Conservation (phyloP, 2,329 filamentous ascomycete species). For the Sclerotinia sclerotiorum region DNA sequence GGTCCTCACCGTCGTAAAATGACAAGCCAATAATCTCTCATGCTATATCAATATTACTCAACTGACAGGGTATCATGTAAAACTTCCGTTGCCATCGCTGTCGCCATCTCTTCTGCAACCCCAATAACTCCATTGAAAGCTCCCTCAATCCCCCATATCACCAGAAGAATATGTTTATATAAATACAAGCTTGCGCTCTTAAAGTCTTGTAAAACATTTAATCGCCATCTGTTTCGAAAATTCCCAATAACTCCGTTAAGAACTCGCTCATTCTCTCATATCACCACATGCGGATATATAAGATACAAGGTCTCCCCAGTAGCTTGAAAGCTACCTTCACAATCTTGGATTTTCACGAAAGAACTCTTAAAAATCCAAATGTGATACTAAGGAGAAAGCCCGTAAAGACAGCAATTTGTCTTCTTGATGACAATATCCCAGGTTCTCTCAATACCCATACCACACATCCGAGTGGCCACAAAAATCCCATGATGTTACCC, state of each 20-base stretch:
- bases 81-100: background rate
- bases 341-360: conserved; percentile 31
- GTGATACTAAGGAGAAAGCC: conserved; percentile 78
- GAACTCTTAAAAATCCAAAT: conserved; percentile 63
- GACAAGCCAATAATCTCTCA: background rate
- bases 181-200: background rate
- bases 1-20: background rate
- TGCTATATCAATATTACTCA: background rate
- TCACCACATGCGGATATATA: background rate
- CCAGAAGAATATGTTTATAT: background rate
- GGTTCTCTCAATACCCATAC: conserved; percentile 85
- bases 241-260: background rate
- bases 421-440: conserved; percentile 79
- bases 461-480: conserved; percentile 86
- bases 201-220: background rate
- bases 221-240: background rate
- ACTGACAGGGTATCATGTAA: conserved; percentile 17
- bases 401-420: conserved; percentile 82
- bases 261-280: background rate
- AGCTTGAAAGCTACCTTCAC: background rate
- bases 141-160: background rate
- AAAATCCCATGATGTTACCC: conserved; percentile 88
- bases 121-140: background rate
- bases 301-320: background rate
- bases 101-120: background rate